Percentiles rank a stretch among this genome's conserved stretches.
Evolutionary conservation across 768 basidiomycete species (phyloP).

Genomic region (Lepiota venenata): DNA sequence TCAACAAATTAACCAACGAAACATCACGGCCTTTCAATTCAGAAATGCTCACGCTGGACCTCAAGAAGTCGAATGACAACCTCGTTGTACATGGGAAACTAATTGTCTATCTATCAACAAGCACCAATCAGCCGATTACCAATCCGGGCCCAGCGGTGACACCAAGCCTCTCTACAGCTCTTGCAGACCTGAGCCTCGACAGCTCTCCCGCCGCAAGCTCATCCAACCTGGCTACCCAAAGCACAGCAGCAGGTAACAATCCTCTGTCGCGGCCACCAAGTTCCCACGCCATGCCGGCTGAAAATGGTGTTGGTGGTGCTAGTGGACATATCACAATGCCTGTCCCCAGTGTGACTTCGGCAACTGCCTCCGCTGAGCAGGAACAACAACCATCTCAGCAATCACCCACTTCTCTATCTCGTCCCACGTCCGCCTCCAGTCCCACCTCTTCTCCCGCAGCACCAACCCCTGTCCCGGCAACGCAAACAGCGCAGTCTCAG

Average conservation of each 20-base stretch:
- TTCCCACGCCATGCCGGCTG: constrained; percentile 51
- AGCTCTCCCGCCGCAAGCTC: constrained; percentile 60
- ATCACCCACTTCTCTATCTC: constrained; percentile 12
- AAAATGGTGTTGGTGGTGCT: constrained; percentile 40
- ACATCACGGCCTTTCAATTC: constrained; percentile 4
- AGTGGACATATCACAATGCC: constrained; percentile 39
- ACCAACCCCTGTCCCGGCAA: constrained; percentile 17
- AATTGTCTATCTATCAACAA: constrained; percentile 94
- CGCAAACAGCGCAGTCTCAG: constrained; percentile 19
- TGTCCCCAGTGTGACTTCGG: constrained; percentile 25
- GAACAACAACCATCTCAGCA: constrained; percentile 20
- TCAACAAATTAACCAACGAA: not conserved
- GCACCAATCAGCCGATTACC: constrained; percentile 77
- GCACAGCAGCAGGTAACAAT: constrained; percentile 32
- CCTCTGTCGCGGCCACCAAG: constrained; percentile 62
- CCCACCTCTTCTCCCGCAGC: constrained; percentile 22
- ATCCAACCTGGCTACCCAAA: constrained; percentile 42
- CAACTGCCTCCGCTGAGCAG: constrained; percentile 19
- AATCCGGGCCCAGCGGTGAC: constrained; percentile 81
- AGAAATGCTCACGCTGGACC: constrained; percentile 96
- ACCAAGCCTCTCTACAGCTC: constrained; percentile 51
- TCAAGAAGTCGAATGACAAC: constrained; percentile 99
- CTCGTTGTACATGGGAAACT: constrained; percentile 97
- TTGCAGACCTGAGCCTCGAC: constrained; percentile 60
- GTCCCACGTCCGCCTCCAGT: constrained; percentile 15